These are phyloP conservation scores for Russula earlei DNA, from an alignment of 768 basidiomycete species.

Conservation along the genomic window DNA sequence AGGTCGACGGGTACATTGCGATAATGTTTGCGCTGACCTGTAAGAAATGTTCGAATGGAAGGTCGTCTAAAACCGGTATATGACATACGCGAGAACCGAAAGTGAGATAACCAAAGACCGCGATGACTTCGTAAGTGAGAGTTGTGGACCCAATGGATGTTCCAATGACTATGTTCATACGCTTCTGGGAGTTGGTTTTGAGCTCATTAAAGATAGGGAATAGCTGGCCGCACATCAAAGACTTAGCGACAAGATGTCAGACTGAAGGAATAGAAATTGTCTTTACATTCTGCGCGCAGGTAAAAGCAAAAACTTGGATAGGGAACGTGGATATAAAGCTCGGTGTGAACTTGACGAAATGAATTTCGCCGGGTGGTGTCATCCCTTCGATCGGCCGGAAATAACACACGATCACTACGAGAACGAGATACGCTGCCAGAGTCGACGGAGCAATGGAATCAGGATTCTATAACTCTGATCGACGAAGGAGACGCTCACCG, in stretches of 20 bases:
- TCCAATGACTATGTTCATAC: conserved; percentile 84
- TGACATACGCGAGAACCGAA: conserved; percentile 72
- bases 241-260: neutral
- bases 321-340: conserved; percentile 80
- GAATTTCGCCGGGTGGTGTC: conserved; percentile 54
- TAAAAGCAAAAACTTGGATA: conserved; percentile 88
- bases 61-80: neutral
- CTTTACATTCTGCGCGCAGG: conserved; percentile 86
- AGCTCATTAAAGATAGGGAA: conserved; percentile 95
- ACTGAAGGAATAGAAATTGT: neutral
- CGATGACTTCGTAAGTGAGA: conserved; percentile 81
- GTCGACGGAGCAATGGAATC: neutral
- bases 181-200: conserved; percentile 62
- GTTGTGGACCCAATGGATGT: conserved; percentile 80
- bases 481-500: conserved; percentile 40
- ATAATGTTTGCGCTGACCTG: conserved; percentile 89
- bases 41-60: neutral
- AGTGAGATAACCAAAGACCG: conserved; percentile 83
- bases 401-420: conserved; percentile 75
- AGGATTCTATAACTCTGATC: neutral
- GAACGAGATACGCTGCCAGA: conserved; percentile 56
- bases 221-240: conserved; percentile 39
- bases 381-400: conserved; percentile 63
- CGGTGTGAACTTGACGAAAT: conserved; percentile 64
- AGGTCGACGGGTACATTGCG: conserved; percentile 87